phyloP scores from a whole-genome alignment of 495 filamentous ascomycete species.

The Pseudomonodictys pantanalensis region DNA sequence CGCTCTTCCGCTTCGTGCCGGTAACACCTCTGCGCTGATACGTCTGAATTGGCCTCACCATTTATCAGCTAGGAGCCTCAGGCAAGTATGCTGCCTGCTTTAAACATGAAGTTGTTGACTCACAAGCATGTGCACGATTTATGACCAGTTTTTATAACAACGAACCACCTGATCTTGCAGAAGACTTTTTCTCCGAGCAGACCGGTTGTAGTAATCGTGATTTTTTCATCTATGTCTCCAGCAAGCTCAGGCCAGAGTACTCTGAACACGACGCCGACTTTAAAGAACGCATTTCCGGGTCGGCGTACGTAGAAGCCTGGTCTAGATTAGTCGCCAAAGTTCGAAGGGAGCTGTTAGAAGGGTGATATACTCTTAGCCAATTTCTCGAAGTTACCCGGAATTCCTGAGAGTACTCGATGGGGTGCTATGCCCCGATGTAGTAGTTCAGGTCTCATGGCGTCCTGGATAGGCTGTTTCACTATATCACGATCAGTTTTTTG shows the following conservation, averaged over 20 bases:
- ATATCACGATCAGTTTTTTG: no score
- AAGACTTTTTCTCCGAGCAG: conserved; percentile 23
- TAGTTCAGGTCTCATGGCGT: no score
- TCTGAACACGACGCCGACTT: conserved; percentile 10
- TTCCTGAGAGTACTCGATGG: no score
- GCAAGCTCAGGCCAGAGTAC: conserved; percentile 29
- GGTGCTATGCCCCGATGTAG: no score
- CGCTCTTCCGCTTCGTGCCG: conserved; percentile 14
- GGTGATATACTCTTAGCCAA: no score
- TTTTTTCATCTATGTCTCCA: conserved; percentile 7
- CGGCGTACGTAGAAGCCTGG: not conserved
- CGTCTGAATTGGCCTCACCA: conserved; percentile 31
- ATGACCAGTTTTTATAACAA: conserved; percentile 29
- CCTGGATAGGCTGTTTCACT: no score
- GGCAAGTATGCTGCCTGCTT: no score
- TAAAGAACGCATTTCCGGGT: conserved; percentile 5
- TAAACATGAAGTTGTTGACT: not conserved
- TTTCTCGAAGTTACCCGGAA: no score
- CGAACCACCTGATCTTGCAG: conserved; percentile 34
- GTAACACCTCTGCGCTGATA: conserved; percentile 27
- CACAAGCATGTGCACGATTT: conserved; percentile 26
- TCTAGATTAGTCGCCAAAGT: no score
- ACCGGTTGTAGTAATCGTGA: not conserved
- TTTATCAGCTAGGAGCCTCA: no score
- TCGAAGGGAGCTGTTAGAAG: no score